These are phyloP conservation scores for Botryosphaeria dothidea DNA, from an alignment of 2,329 filamentous ascomycete species.

Conservation along the genomic window DNA sequence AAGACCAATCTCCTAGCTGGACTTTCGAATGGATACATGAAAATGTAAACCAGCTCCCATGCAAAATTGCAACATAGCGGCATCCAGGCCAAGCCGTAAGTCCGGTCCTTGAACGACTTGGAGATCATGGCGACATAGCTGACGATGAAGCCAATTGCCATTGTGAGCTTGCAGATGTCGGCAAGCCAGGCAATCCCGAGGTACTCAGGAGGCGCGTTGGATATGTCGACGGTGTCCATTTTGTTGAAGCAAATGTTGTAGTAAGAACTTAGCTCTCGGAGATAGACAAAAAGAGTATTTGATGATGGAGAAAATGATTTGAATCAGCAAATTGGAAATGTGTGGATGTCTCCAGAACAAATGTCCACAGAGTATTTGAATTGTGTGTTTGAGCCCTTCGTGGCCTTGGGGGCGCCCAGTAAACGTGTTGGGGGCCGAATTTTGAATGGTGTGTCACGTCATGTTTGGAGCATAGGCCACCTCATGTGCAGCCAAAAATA, in stretches of 20 bases:
- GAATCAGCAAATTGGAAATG: no score
- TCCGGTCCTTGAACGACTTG: conserved; percentile 48
- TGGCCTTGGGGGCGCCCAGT: no score
- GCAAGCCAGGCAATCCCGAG: neutral
- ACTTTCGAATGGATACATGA: conserved; percentile 30
- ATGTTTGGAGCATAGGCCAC: no score
- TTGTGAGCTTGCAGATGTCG: neutral
- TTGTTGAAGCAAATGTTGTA: neutral
- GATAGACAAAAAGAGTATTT: no score
- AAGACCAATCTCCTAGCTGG: conserved; percentile 47
- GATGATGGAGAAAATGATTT: neutral
- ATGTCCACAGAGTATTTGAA: no score
- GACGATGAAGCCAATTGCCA: conserved; percentile 22
- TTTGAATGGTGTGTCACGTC: no score
- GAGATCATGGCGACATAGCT: conserved; percentile 51
- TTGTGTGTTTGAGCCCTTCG: no score
- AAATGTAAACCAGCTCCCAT: conserved; percentile 54
- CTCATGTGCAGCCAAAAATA: no score
- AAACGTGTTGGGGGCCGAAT: no score
- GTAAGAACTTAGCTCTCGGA: no score
- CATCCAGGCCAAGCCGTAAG: conserved; percentile 53
- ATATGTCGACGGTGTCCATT: neutral
- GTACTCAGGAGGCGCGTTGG: neutral
- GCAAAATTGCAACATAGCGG: conserved; percentile 53
- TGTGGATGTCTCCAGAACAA: no score